Evolutionary conservation across 495 filamentous ascomycete species (phyloP).

Genomic region (Neurospora tetrasperma): DNA sequence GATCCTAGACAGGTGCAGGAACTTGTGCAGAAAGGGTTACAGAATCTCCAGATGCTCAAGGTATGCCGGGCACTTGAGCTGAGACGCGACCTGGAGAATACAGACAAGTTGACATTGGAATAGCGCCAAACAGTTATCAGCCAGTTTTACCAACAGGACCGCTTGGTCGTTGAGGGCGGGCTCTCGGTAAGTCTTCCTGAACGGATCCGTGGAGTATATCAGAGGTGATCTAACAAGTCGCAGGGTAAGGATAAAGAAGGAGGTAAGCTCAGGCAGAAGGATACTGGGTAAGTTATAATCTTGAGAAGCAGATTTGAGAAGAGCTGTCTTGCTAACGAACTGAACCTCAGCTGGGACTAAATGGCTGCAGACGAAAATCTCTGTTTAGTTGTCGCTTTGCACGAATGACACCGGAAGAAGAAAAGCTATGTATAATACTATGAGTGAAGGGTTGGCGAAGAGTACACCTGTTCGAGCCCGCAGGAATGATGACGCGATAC

Average conservation of each 20-base stretch:
- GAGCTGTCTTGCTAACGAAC: background rate
- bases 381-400: background rate
- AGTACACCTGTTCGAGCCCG: background rate
- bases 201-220: background rate
- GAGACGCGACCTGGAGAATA: background rate
- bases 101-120: background rate
- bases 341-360: background rate
- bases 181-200: conserved; percentile 33
- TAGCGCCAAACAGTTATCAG: conserved; percentile 93
- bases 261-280: conserved; percentile 28
- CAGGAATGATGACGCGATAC: background rate
- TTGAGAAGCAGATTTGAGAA: background rate
- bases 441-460: background rate
- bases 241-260: conserved; percentile 73
- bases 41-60: conserved; percentile 85
- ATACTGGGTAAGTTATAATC: conserved; percentile 17
- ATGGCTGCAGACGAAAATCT: background rate
- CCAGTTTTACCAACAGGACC: conserved; percentile 88
- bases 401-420: background rate
- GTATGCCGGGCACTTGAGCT: conserved; percentile 37
- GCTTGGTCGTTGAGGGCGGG: conserved; percentile 87
- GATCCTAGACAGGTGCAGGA: conserved; percentile 72
- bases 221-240: conserved; percentile 6
- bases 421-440: background rate
- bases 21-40: conserved; percentile 77